Base-by-base conservation (phyloP, 331 rosid species). In the Quercus phellos region DNA sequence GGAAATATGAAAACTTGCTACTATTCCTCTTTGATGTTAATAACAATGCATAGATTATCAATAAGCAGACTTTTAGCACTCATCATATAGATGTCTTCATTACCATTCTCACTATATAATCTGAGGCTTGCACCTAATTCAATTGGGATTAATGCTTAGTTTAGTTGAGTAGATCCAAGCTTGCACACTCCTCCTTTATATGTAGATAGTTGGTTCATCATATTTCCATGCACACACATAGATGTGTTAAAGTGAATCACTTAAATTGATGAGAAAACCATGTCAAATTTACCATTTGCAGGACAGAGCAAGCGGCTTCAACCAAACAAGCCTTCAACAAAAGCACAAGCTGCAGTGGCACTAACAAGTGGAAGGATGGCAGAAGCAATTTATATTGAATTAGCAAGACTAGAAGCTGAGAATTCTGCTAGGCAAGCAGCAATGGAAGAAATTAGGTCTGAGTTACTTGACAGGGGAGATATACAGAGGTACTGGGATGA, bases 271-370 rank as follows among this genome's bases (percentile, higher is more conserved):
- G 72, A 73, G 69, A 73, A 61, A 46, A 50, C 78, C 16, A 2
- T 43, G 11, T 82, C 56, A 66, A 79, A 46, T 75, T 74, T 56
- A 74, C 38, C 58, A 73, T 73, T 76, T 87, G 76, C 90, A 94
- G 99, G 97, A 86, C 93, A 85, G 80, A 89, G 90, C 94, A 92
- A 79, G 90, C 92, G 99, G 19, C 77, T 94, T 80, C 99, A 94
- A 79, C 97, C 99, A 76, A 89, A 88, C 76, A 90, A 87, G 43
- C 99, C 99, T 77, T 84, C 92, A 63, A 90, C 92, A 43, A 89
- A 86, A 80, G 97, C 98, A 73, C 99, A 94, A 85, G 98, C 90
- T 72, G 94, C 93, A 11, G 96, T 94, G 67, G 89, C 97, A 27
- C 78, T 92, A 84, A 81, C 88, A 79, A 87, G 94, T 80, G 96